phyloP scores from a whole-genome alignment of 306 rosid species.

The Aeschynomene evenia region DNA sequence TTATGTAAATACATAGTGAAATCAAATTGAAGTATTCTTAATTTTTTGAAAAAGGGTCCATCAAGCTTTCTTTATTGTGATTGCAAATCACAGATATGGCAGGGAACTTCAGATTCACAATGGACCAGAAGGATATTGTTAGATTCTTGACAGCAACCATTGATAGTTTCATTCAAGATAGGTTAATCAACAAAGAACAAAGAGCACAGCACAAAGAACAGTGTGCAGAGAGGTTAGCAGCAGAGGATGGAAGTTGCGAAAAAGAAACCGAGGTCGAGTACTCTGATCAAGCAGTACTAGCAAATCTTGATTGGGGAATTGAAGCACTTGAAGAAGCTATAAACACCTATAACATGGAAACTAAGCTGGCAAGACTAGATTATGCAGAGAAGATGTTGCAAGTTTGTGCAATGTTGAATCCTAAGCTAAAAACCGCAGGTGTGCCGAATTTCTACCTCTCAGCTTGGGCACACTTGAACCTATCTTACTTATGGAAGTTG shows the following conservation, averaged over 20 bases:
- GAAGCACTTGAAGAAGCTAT: constrained; percentile 96
- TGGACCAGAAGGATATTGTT: constrained; percentile 71
- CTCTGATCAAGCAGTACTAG: constrained; percentile 89
- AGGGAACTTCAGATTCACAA: constrained; percentile 50
- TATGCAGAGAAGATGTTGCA: constrained; percentile 87
- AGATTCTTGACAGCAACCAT: constrained; percentile 54
- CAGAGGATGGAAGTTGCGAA: constrained; percentile 72
- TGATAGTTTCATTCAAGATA: constrained; percentile 62
- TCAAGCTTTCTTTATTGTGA: constrained; percentile 12
- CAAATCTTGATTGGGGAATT: constrained; percentile 93
- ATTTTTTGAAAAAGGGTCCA: background rate
- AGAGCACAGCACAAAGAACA: constrained; percentile 74
- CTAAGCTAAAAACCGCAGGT: constrained; percentile 81
- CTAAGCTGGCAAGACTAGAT: constrained; percentile 81
- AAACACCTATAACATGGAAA: constrained; percentile 74
- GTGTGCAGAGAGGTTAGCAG: constrained; percentile 92
- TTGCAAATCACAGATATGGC: constrained; percentile 43
- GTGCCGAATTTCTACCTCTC: constrained; percentile 90
- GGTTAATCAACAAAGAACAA: constrained; percentile 65
- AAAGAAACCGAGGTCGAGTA: constrained; percentile 66
- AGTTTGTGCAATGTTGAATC: constrained; percentile 84
- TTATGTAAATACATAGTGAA: no score
- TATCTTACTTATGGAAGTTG: constrained; percentile 78
- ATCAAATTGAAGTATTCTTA: background rate
- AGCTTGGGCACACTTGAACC: constrained; percentile 88